phyloP scores from a whole-genome alignment of 441 rosid species.

The Brassica balearica region DNA sequence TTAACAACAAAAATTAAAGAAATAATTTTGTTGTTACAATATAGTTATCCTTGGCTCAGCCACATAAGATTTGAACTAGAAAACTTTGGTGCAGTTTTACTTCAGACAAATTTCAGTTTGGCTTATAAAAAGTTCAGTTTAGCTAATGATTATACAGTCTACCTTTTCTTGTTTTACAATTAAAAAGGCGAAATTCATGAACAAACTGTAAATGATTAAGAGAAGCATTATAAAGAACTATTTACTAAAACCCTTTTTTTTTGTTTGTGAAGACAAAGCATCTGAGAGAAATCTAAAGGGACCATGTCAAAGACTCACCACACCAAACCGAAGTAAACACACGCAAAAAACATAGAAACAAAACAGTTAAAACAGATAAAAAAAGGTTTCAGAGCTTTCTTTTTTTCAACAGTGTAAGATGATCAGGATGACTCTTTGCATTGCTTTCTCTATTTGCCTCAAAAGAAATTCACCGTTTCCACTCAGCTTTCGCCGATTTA shows the following conservation, averaged over 20 bases:
- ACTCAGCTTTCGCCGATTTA: conserved; percentile 63
- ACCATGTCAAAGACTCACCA: conserved; percentile 32
- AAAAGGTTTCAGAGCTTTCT: conserved; percentile 27
- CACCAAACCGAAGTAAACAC: conserved; percentile 30
- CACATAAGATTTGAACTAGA: background rate
- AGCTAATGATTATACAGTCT: background rate
- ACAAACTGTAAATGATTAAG: conserved; percentile 4
- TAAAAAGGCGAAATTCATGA: background rate
- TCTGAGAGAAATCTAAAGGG: conserved; percentile 26
- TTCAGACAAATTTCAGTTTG: background rate
- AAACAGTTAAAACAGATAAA: conserved; percentile 34
- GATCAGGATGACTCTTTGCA: conserved; percentile 26
- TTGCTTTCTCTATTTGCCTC: conserved; percentile 25
- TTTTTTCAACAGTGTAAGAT: conserved; percentile 32
- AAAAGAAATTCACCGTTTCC: conserved; percentile 64
- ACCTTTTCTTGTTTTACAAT: background rate
- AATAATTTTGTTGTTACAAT: background rate
- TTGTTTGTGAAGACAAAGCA: conserved; percentile 23
- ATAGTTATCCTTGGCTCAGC: no score
- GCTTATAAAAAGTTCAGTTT: background rate
- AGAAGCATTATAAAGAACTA: conserved; percentile 22
- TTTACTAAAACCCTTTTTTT: conserved; percentile 20
- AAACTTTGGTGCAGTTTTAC: background rate
- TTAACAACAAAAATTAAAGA: background rate
- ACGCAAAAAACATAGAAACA: conserved; percentile 14